Evolutionary conservation across 2,329 filamentous ascomycete genomes (phyloP), one percentile per base, ranked within the genome.

Genomic region (Ascochyta rabiei): DNA sequence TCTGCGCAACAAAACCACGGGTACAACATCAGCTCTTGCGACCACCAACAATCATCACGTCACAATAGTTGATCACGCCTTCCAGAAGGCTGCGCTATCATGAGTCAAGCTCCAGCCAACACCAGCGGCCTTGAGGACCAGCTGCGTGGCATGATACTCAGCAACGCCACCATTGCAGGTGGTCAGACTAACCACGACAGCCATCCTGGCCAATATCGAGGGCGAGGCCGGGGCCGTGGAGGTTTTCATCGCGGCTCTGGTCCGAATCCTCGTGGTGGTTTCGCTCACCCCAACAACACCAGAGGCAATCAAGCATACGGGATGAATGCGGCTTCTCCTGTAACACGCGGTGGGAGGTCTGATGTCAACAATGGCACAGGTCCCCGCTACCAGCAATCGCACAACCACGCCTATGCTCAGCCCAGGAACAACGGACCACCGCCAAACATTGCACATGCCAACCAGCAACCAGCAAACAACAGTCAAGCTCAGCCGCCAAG

Each of bases 131-230:
- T 75, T 43, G 86, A 89, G 66, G 78, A 82, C 44, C 83, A 81
- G 48, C 74, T 89, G 34, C 82, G 85, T 40, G 79, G 76, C 55
- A 81, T 89, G 71, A 87, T 87, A 26, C 76, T 89, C 44, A 80
- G 77, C 58, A 84, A 85, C 66, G 74, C 77, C 43, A 72, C 70
- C 21, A 67, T 73, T 7, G 47, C 59, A n/a, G 40, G 52, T 39
- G 44, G 46, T 13, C 60, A 62, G 34, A 40, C 58, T 54, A 53
- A 67, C 54, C 57, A 60, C 50, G 52, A 60, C 24, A 35, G n/a
- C 18, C 63, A 63, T 19, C 48, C 55, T 23, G 26, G 55, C 34
- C 64, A 64, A 12, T 62, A 64, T 12, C 65, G 61, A 21, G 67
- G 68, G 13, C 58, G 66, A 12, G 68, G 64, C 16, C 62, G 63